Percentiles rank a stretch among this genome's conserved stretches.
Conservation (phyloP, 495 filamentous ascomycete species). For the Xylaria longipes region DNA sequence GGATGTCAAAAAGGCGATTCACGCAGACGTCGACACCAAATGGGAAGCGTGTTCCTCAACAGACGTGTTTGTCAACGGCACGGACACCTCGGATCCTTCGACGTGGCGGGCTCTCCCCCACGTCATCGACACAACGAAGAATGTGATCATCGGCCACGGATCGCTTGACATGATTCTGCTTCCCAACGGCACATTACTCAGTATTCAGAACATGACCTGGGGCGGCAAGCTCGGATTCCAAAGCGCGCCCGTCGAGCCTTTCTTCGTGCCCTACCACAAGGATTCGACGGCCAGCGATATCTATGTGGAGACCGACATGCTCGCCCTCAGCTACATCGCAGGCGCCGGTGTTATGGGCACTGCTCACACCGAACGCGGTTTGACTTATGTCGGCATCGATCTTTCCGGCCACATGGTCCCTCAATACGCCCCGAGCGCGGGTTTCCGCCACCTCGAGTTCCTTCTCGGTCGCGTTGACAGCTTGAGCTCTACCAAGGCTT, state of each 20-base stretch:
- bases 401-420: conserved; percentile 45
- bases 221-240: conserved; percentile 75
- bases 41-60: conserved; percentile 67
- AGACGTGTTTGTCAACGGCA: conserved; percentile 64
- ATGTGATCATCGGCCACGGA: conserved; percentile 78
- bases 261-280: conserved; percentile 72
- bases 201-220: conserved; percentile 89
- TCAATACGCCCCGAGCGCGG: conserved; percentile 43
- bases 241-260: conserved; percentile 58
- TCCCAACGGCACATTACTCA: conserved; percentile 70
- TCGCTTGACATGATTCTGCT: conserved; percentile 65
- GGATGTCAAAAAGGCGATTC: conserved; percentile 75
- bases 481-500: conserved; percentile 39
- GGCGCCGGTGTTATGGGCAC: conserved; percentile 44
- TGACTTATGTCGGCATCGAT: conserved; percentile 45
- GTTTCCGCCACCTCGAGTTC: conserved; percentile 48
- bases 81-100: conserved; percentile 58
- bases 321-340: conserved; percentile 29
- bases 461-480: conserved; percentile 44
- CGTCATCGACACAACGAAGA: conserved; percentile 74
- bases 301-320: conserved; percentile 32
- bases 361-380: conserved; percentile 45
- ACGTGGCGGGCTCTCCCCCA: conserved; percentile 65
- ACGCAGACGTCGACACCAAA: conserved; percentile 63
- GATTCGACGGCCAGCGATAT: conserved; percentile 32